These are phyloP conservation scores for Croton setiger DNA, from an alignment of 441 rosid genomes.

Conservation along the genomic window DNA sequence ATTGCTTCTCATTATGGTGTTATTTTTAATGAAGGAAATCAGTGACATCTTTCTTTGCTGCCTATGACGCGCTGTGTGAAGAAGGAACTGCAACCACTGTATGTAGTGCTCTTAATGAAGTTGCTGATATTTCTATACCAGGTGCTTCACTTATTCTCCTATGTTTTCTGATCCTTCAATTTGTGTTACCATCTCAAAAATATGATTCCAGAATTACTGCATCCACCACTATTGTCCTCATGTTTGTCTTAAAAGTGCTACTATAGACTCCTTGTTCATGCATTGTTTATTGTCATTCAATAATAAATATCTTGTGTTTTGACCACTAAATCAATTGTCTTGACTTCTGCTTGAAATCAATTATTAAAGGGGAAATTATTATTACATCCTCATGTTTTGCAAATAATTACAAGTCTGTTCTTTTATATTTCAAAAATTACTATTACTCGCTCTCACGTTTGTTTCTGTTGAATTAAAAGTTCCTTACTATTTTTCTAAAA, in stretches of 20 bases:
- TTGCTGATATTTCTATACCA: slow-evolving; percentile 86
- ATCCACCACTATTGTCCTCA: background rate
- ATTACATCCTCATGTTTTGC: too few relatives aligned
- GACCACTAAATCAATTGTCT: background rate
- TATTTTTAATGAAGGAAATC: slow-evolving; percentile 70
- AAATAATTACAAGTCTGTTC: too few relatives aligned
- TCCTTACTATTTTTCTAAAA: too few relatives aligned
- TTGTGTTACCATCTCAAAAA: background rate
- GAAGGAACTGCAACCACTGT: slow-evolving; percentile 93
- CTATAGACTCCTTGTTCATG: background rate
- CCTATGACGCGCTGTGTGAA: slow-evolving; percentile 85
- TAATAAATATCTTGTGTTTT: slow-evolving; percentile 1
- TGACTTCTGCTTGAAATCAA: background rate
- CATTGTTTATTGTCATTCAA: background rate
- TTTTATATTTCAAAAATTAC: too few relatives aligned
- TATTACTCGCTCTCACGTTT: too few relatives aligned
- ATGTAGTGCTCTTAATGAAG: slow-evolving; percentile 83
- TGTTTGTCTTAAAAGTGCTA: background rate
- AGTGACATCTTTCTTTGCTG: slow-evolving; percentile 70
- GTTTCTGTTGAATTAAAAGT: too few relatives aligned
- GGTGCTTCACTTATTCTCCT: slow-evolving; percentile 40
- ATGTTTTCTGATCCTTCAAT: background rate
- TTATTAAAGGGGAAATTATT: too few relatives aligned
- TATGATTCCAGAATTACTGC: background rate
- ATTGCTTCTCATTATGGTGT: slow-evolving; percentile 21